Evolutionary conservation across 331 rosid species (phyloP).

Genomic region (Stylosanthes scabra): DNA sequence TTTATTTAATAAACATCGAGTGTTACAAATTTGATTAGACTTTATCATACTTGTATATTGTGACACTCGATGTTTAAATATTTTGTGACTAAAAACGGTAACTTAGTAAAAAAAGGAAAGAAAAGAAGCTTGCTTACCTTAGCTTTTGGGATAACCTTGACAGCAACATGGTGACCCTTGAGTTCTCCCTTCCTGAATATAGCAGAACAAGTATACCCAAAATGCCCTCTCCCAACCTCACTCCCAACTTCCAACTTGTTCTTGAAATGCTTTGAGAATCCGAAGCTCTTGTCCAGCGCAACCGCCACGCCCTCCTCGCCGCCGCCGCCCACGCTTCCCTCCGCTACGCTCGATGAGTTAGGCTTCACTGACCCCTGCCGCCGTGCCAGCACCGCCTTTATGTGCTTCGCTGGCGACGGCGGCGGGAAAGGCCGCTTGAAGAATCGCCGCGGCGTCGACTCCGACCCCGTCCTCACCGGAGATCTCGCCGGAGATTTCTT

Average conservation of each 20-base stretch:
- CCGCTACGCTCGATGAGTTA: conserved; percentile 70
- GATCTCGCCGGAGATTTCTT: conserved; percentile 91
- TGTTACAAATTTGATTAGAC: too few species aligned
- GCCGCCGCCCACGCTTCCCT: too few species aligned
- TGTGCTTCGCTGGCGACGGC: conserved; percentile 95
- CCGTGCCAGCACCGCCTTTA: conserved; percentile 71
- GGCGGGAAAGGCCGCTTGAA: conserved; percentile 79
- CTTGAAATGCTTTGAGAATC: conserved; percentile 80
- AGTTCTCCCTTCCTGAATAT: conserved; percentile 73
- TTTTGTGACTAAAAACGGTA: too few species aligned
- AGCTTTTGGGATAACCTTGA: conserved; percentile 85
- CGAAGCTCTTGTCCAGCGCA: conserved; percentile 81
- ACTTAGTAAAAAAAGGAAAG: too few species aligned
- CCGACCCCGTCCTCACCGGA: conserved; percentile 58
- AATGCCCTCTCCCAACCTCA: conserved; percentile 94
- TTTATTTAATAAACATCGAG: too few species aligned
- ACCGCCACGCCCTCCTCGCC: conserved; percentile 36
- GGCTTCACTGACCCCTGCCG: conserved; percentile 89
- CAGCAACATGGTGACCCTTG: conserved; percentile 77
- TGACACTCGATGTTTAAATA: too few species aligned
- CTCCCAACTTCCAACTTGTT: conserved; percentile 80
- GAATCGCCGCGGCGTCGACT: conserved; percentile 70
- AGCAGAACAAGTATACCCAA: conserved; percentile 87
- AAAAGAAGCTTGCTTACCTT: conserved; percentile 53
- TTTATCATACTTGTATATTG: too few species aligned